Evolutionary conservation across 345 rosid species (phyloP).

Genomic region (Trapa bicornis): DNA sequence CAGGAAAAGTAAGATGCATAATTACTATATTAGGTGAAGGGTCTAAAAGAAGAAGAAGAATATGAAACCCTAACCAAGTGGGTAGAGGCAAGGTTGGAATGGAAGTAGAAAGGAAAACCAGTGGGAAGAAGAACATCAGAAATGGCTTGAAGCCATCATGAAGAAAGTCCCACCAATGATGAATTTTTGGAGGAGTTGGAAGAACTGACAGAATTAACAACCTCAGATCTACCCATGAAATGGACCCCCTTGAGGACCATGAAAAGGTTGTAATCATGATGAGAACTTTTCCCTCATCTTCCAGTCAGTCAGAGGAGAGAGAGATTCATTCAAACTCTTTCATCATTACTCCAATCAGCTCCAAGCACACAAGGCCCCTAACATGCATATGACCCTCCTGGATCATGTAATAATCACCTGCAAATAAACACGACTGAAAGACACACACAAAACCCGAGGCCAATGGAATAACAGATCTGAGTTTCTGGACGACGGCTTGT

Average conservation of each 20-base stretch:
- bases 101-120: slow-evolving; percentile 5
- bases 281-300: slow-evolving; percentile 14
- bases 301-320: slow-evolving; percentile 16
- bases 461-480: background rate
- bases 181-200: slow-evolving; percentile 12
- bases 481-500: background rate
- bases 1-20: background rate
- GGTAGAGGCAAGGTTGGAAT: background rate
- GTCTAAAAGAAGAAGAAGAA: too few relatives aligned
- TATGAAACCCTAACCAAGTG: background rate
- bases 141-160: slow-evolving; percentile 32
- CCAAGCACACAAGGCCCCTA: slow-evolving; percentile 17
- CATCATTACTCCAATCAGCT: slow-evolving; percentile 65
- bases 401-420: background rate
- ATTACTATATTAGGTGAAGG: background rate
- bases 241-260: background rate
- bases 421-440: background rate
- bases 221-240: slow-evolving; percentile 12
- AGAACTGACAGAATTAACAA: slow-evolving; percentile 20
- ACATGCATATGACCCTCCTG: slow-evolving; percentile 3
- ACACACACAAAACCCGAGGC: slow-evolving; percentile 8
- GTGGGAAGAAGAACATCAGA: slow-evolving; percentile 15
- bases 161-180: slow-evolving; percentile 11
- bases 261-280: slow-evolving; percentile 32
- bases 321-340: slow-evolving; percentile 21